Evolutionary conservation across 2,329 filamentous ascomycete genomes (phyloP), one percentile per base, ranked within the genome.

Genomic region (Didymellaceae sp.): DNA sequence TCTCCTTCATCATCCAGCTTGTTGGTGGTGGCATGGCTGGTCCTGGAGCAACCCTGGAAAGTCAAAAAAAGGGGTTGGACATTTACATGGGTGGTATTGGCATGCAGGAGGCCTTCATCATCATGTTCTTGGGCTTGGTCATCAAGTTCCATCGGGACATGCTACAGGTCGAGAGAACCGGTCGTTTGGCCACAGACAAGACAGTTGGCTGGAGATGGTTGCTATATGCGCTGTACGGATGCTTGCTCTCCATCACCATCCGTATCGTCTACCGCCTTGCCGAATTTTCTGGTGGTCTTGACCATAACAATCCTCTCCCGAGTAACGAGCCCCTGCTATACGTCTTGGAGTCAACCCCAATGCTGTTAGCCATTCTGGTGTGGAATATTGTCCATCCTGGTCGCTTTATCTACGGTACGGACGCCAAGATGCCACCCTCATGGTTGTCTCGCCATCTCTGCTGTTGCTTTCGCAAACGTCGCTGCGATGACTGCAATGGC

Each of bases 251-350:
- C 26, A 80, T 80, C 54, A 77, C 77, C 0, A 45, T 61, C 33
- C 80, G 84, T 8, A 46, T 46, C 43, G 16, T 40, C 45, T 41
- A 45, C 43, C 34, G 43, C 14, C 33, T 45, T 4, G 25, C 16
- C 44, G 82, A 86, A 64, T 86, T 80, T 58, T 75, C 75, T 0
- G 70, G 70, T 2, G 80, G 79, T 21, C 58, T 79, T 26, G 65
- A 66, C 37, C 11, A 47, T n/a, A 58, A 68, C 24, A 80, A 79
- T 61, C 69, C 72, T 0, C 70, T 82, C 22, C 75, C 79, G 1
- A 75, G 66, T 34, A 74, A 82, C 56, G 81, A 85, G 61, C 75
- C 63, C 4, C 85, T 81, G 59, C 74, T 79, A 28, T 82, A 80
- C 53, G 64, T 67, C 2, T 78, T 75, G 54, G 82, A 86, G 62